phyloP scores from a whole-genome alignment of 176 grass and related monocot species.

The Carex parvula region DNA sequence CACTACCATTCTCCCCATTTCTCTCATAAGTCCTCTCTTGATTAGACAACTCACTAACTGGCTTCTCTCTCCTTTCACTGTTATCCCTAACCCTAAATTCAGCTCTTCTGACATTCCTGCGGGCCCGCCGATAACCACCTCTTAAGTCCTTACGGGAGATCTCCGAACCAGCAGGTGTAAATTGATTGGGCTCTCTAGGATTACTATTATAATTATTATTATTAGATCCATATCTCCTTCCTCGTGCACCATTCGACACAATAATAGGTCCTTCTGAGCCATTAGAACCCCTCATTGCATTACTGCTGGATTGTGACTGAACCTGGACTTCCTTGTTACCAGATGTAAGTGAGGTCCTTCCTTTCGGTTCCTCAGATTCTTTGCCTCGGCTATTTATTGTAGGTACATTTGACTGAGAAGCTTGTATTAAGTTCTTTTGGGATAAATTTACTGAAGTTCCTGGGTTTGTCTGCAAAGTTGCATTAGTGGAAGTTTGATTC shows the following conservation, averaged over 20 bases:
- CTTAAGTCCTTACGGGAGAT: slow-evolving; percentile 51
- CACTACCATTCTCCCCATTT: slow-evolving; percentile 42
- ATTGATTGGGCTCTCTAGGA: slow-evolving; percentile 49
- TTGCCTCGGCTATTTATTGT: slow-evolving; percentile 34
- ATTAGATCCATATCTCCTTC: slow-evolving; percentile 55
- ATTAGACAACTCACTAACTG: slow-evolving; percentile 35
- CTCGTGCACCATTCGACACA: slow-evolving; percentile 43
- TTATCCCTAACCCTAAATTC: slow-evolving; percentile 76
- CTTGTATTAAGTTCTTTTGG: slow-evolving; percentile 31
- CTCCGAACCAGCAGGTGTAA: slow-evolving; percentile 38
- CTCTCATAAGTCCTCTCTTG: slow-evolving; percentile 45
- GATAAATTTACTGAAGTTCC: slow-evolving; percentile 29
- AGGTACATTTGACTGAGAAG: slow-evolving; percentile 32
- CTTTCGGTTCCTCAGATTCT: slow-evolving; percentile 34
- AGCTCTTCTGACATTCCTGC: slow-evolving; percentile 63
- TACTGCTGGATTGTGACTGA: slow-evolving; percentile 34
- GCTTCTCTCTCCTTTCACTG: slow-evolving; percentile 49
- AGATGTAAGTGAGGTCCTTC: slow-evolving; percentile 23
- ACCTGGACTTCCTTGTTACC: slow-evolving; percentile 43
- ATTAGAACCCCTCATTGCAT: slow-evolving; percentile 38
- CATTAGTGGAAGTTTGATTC: slow-evolving; percentile 39
- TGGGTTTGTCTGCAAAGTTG: slow-evolving; percentile 34
- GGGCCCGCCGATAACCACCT: slow-evolving; percentile 55
- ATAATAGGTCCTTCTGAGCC: slow-evolving; percentile 33
- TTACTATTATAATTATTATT: slow-evolving; percentile 40